Base-by-base conservation (phyloP, 768 basidiomycete species). In the Agrocybe chaxingu region DNA sequence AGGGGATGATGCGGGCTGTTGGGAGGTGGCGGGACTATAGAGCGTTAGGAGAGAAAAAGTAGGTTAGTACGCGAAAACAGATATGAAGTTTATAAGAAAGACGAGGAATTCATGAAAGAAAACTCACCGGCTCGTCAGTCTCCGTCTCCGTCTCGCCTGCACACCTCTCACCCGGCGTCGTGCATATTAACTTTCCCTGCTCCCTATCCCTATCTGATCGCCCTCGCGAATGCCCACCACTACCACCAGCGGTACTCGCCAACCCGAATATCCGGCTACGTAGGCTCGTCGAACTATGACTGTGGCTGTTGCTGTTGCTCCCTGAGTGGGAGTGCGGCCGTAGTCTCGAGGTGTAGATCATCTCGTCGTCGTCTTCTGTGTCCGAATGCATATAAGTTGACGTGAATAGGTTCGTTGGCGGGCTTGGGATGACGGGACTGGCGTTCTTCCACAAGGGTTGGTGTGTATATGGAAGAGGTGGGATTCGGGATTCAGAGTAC, bases 111-210 rank as follows among this genome's bases (percentile, higher is more conserved):
- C 11, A 48, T 10, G 38, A 37, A 34, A 12, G 3, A 3, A 31
- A 37, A 69, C 86, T 70, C 62, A 89, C 87, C 33, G 82, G 82
- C 59, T 89, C 87, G 57, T 89, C 87, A 9, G 79, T 74, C 61
- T 90, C 88, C 0, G 88, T 89, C 62, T 90, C 87, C 0, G 88
- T 89, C 67, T 89, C 87, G 6, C 85, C 85, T 24, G 84, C 85
- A 53, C 87, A 82, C 36, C 70, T 59, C 48, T 71, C 70, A 2
- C 77, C 84, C 12, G 78, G 80, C 0, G 79, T 72, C 0, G 87
- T 89, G n/a, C 79, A 84, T 58, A 89, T 87, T 32, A 64, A 66
- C 59, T 75, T 80, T 5, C 24, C 24, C 24, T 24, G 24, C 24
- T 24, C 24, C 24, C 24, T 24, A 5, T 24, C 24, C 24, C 24